A percentile compares a stretch with the other conserved stretches of the same genome.
Evolutionary conservation across 306 rosid genomes (phyloP).

Genomic region (cucumber (Cucumis sativus)): Cucumber_9930_V3 NC_026658.2:22750501-22751000

Average conservation of each 20-base stretch:
- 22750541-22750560: neutral
- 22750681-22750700: neutral
- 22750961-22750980: constrained; percentile 62
- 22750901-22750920: neutral
- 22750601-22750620: neutral
- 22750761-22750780: constrained; percentile 91
- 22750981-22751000: constrained; percentile 73
- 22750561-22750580: neutral
- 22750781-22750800: constrained; percentile 62
- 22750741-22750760: constrained; percentile 65
- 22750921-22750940: constrained; percentile 24
- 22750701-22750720: neutral
- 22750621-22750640: neutral
- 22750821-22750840: neutral
- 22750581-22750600: neutral
- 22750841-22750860: neutral
- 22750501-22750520: neutral
- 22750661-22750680: neutral
- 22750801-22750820: constrained; percentile 17
- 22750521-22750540: neutral
- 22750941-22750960: constrained; percentile 80
- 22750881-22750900: neutral
- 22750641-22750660: neutral
- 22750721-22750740: neutral
- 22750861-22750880: neutral